Evolutionary conservation across 176 grass and related monocot species (phyloP), one percentile per base, ranked within the genome.

Genomic region (Typha latifolia): DNA sequence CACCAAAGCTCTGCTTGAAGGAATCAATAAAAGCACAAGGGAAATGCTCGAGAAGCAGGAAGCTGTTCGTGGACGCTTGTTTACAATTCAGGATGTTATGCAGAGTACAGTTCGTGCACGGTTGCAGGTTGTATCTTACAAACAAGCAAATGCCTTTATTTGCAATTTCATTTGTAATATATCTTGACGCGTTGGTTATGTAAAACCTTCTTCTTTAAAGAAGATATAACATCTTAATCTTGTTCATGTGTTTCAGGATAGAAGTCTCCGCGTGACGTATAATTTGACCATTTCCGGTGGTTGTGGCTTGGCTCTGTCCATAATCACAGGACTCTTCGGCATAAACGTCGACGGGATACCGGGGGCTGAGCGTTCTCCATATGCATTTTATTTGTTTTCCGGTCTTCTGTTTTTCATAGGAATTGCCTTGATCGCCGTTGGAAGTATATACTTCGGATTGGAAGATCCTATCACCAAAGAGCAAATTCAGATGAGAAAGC

Each of bases 51-150:
- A 90, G 34, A 80, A 90, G 69, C 83, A 86, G 71, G 80, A 90
- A 34, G 80, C 83, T 56, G 76, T 90, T 37, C 76, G 72, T 14
- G 87, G 76, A 20, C 64, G 76, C 16, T 66, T 84, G 31, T 84
- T 89, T 62, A 89, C 82, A 32, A 80, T 82, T 74, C 82, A 90
- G 70, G 82, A 85, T 76, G 87, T 88, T 21, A 84, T 84, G 81
- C 77, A 84, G 78, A 88, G 81, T 61, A 81, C 82, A 29, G 71
- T 90, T 31, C 82, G 79, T 62, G 82, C 75, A 52, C 85, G 78
- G 87, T 68, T 82, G 76, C 87, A 85, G 79, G 79, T 80, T 59
- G 11, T 21, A 59, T 16, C 15, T 59, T 21, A 9, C 37, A 43
- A 43, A 43, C 37, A 43, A 43, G 7, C 37, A 43, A 43, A 43